Evolutionary conservation across 1,284 basidiomycete species (phyloP).

Genomic region (Naganishia liquefaciens): DNA sequence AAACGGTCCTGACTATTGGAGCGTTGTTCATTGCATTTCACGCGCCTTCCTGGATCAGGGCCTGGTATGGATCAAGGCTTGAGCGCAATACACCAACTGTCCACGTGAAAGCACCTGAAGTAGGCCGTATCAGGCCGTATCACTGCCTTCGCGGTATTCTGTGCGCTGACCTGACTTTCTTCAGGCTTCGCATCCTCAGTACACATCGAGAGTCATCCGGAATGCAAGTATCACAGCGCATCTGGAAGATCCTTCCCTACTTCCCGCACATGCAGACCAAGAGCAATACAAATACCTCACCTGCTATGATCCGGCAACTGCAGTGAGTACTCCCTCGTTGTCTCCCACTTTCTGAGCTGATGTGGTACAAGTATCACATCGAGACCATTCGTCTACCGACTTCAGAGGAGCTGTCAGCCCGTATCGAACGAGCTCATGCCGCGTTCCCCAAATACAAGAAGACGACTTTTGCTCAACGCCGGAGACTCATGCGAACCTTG

Average conservation of each 20-base stretch:
- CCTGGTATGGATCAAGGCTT: slow-evolving; percentile 4
- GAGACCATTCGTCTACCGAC: slow-evolving; percentile 63
- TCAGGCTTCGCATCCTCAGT: slow-evolving; percentile 62
- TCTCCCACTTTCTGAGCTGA: background rate
- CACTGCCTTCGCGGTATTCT: background rate
- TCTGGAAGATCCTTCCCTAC: slow-evolving; percentile 60
- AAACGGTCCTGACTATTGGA: background rate
- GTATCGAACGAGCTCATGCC: slow-evolving; percentile 66
- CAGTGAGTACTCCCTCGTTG: slow-evolving; percentile 58
- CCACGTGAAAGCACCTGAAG: slow-evolving; percentile 11
- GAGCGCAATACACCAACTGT: slow-evolving; percentile 16
- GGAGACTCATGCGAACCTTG: slow-evolving; percentile 77
- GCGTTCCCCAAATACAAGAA: slow-evolving; percentile 72
- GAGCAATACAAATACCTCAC: slow-evolving; percentile 72
- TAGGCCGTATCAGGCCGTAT: slow-evolving; percentile 9
- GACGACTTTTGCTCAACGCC: slow-evolving; percentile 73
- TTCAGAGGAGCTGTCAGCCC: slow-evolving; percentile 65
- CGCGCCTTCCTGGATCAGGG: slow-evolving; percentile 25
- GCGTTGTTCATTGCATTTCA: slow-evolving; percentile 16
- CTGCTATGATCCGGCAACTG: slow-evolving; percentile 86
- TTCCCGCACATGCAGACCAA: slow-evolving; percentile 56
- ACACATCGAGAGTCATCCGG: slow-evolving; percentile 60
- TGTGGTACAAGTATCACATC: slow-evolving; percentile 43
- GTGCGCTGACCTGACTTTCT: background rate
- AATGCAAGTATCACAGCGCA: slow-evolving; percentile 67